Evolutionary conservation across 352 stramenopile genomes (phyloP).

Genomic region (Phytophthora chlamydospora): DNA sequence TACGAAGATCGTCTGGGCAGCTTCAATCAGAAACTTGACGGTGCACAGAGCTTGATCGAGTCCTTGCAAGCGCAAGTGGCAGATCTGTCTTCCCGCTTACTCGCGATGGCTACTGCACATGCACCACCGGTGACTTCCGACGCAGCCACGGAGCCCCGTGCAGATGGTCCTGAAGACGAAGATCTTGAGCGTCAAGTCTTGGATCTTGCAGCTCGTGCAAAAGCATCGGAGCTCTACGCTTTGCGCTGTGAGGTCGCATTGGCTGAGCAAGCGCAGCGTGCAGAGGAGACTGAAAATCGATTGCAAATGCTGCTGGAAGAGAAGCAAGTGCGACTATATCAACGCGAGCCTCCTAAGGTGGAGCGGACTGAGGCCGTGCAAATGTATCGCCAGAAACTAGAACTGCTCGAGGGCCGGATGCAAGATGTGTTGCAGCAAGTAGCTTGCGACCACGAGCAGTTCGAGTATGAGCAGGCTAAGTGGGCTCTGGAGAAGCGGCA

Average conservation of each 20-base stretch:
- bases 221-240: slow-evolving; percentile 43
- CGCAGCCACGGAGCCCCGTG: slow-evolving; percentile 7
- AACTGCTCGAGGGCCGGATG: slow-evolving; percentile 52
- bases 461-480: slow-evolving; percentile 65
- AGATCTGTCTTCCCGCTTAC: slow-evolving; percentile 13
- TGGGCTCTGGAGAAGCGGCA: slow-evolving; percentile 62
- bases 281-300: slow-evolving; percentile 32
- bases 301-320: slow-evolving; percentile 62
- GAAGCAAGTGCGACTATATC: not conserved
- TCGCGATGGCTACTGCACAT: not conserved
- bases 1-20: slow-evolving; percentile 24
- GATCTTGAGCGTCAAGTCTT: slow-evolving; percentile 27
- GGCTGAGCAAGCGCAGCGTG: slow-evolving; percentile 35
- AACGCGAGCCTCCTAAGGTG: not conserved
- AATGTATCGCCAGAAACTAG: slow-evolving; percentile 54
- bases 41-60: slow-evolving; percentile 2
- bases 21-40: slow-evolving; percentile 11
- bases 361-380: slow-evolving; percentile 19
- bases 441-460: slow-evolving; percentile 67
- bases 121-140: not conserved
- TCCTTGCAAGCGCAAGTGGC: slow-evolving; percentile 13
- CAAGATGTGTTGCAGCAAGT: slow-evolving; percentile 62
- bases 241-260: slow-evolving; percentile 48
- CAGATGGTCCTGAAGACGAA: slow-evolving; percentile 3
- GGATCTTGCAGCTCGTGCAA: slow-evolving; percentile 40